These are phyloP conservation scores for Monosporascus sp. DNA, from an alignment of 2,329 filamentous ascomycete genomes.

Conservation along the genomic window DNA sequence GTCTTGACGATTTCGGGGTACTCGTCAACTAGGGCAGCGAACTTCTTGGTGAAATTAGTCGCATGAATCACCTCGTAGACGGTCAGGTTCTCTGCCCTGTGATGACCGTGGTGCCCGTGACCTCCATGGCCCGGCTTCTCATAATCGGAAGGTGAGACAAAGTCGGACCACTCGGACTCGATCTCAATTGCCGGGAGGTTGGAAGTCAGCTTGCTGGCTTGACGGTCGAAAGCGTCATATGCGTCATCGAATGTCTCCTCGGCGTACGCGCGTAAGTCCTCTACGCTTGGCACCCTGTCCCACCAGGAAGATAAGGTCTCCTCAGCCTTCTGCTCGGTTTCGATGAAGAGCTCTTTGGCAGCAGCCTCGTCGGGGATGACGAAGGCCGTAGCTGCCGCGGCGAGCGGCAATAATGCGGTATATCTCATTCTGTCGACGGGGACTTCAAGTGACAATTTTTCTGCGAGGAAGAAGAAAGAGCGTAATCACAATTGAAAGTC, in stretches of 20 bases:
- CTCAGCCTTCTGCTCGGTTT: constrained; percentile 11
- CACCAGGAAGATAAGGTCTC: constrained; percentile 15
- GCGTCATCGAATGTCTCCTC: constrained; percentile 7
- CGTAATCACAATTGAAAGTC: too few relatives aligned
- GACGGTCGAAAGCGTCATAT: constrained; percentile 11
- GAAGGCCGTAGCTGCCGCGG: constrained; percentile 15
- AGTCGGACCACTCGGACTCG: constrained; percentile 11
- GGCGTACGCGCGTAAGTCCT: constrained; percentile 10
- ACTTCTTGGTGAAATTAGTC: constrained; percentile 70
- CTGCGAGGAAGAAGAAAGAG: not conserved
- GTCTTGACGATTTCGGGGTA: constrained; percentile 65
- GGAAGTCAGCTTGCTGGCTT: constrained; percentile 9
- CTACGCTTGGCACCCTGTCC: constrained; percentile 7
- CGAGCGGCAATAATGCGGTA: constrained; percentile 15
- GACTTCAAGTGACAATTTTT: not conserved
- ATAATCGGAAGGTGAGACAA: constrained; percentile 9
- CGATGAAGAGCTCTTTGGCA: constrained; percentile 19
- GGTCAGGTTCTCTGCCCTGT: constrained; percentile 56
- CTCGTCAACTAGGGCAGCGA: constrained; percentile 69
- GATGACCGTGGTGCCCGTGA: constrained; percentile 15
- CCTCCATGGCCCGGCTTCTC: not conserved
- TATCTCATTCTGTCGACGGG: constrained; percentile 16
- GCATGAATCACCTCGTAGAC: constrained; percentile 75
- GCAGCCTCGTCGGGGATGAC: constrained; percentile 25
- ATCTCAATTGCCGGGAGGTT: constrained; percentile 9